Percentiles rank a stretch among this genome's conserved stretches.
These are phyloP conservation scores for Protomyces lactucae-debilis DNA, from an alignment of 1,139 yeast genomes.

Conservation along the genomic window DNA sequence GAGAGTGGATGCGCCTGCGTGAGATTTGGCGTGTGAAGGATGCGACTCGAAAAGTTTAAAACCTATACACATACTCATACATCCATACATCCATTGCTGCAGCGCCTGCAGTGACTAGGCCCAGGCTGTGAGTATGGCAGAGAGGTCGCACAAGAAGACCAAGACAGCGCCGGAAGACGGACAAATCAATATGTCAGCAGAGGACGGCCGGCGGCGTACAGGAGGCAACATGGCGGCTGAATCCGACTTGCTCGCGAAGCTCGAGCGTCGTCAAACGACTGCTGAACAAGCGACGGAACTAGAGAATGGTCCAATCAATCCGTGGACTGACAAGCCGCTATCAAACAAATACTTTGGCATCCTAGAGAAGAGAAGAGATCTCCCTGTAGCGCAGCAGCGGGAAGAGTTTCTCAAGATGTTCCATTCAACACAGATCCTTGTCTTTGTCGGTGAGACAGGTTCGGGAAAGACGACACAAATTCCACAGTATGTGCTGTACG, in stretches of 20 bases:
- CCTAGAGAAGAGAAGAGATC: constrained; percentile 68
- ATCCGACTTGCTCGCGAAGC: constrained; percentile 20
- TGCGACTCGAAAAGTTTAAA: too few species aligned
- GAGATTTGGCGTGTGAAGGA: too few species aligned
- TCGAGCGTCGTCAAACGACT: constrained; percentile 64
- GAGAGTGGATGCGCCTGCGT: too few species aligned
- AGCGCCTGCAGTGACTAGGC: too few species aligned
- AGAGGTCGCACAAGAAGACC: background rate
- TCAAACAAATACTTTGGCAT: constrained; percentile 68
- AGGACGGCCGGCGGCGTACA: background rate
- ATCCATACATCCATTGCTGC: too few species aligned
- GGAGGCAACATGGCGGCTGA: constrained; percentile 21
- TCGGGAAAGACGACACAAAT: constrained; percentile 97
- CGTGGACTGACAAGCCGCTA: constrained; percentile 67
- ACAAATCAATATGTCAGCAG: too few species aligned
- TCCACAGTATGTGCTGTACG: constrained; percentile 90
- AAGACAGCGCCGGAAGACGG: too few species aligned
- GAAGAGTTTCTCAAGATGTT: constrained; percentile 77
- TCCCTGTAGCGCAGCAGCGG: constrained; percentile 87
- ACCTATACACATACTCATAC: too few species aligned
- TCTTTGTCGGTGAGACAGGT: constrained; percentile 97
- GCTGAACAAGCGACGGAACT: constrained; percentile 55
- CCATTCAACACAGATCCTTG: constrained; percentile 89
- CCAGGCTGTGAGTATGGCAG: background rate
- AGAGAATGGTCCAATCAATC: constrained; percentile 61